Base-by-base conservation (phyloP, 2,329 filamentous ascomycete genomes). In the Aspergillus sp. region DNA sequence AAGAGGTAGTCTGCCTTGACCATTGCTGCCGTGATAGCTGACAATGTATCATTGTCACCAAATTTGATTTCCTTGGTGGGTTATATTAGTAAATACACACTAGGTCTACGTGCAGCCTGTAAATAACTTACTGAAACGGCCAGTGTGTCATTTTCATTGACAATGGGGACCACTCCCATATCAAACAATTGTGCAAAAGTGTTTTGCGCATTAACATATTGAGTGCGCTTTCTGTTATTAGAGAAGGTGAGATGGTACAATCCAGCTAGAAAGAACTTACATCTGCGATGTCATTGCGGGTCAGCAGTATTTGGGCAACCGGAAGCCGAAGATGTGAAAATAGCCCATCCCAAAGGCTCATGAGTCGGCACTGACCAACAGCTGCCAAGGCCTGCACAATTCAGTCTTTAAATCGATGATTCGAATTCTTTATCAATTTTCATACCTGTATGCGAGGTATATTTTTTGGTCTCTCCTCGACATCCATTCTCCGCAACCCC, bases 111-210 rank as follows among this genome's bases (percentile, higher is more conserved):
- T 8, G 11, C 6, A 15, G 8, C 6, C 5, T 19, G n/a, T 41
- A 14, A n/a, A 48, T 17, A 46, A 60, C 76, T 31, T 76, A 82
- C 79, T 45, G 93, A 90, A 64, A 99, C 95, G 23, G 93, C 91
- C 55, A 99, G 80, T 3, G 95, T 99, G 74, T 99, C 95, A 75
- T 99, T 99, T 77, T 99, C 95, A 70, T 99, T 99, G 63, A 99
- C 95, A 68, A 99, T 97, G 9, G 95, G 95, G 62, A 99, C 96
- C 24, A 98, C 93, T 2, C 93, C 93, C 89, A 97, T 95, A 68
- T 93, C 88, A 17, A 99, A 80, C 47, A 98, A 83, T 74, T 96
- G 91, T 52, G 86, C 84, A 72, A 99, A 90, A 0, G 95, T 98
- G 71, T 96, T 97, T 76, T 97, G 92, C 0, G 95, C 95, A 78